These are phyloP conservation scores for Adansonia rubrostipa DNA, from an alignment of 441 rosid genomes.

Conservation along the genomic window DNA sequence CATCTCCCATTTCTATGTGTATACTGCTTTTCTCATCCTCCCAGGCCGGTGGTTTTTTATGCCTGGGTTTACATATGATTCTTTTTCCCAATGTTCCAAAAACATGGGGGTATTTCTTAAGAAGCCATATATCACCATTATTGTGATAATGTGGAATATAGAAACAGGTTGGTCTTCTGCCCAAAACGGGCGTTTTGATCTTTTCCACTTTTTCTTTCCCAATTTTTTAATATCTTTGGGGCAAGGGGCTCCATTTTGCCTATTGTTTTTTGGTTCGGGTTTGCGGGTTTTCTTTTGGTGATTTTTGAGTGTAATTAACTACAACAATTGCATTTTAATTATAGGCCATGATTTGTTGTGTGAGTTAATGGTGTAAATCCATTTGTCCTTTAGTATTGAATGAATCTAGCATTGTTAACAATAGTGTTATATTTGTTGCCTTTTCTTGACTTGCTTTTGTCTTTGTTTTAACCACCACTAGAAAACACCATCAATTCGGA, in stretches of 20 bases:
- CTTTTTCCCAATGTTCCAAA: slow-evolving; percentile 47
- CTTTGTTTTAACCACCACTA: no score
- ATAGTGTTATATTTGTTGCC: no score
- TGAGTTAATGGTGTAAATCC: slow-evolving; percentile 27
- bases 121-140: slow-evolving; percentile 16
- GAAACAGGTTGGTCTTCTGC: slow-evolving; percentile 35
- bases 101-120: slow-evolving; percentile 50
- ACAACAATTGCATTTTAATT: slow-evolving; percentile 33
- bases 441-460: no score
- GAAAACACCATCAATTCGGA: no score
- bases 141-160: slow-evolving; percentile 2
- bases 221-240: slow-evolving; percentile 30
- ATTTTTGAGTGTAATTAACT: slow-evolving; percentile 38
- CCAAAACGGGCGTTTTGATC: slow-evolving; percentile 34
- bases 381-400: not conserved
- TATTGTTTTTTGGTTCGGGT: not conserved
- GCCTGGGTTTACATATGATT: slow-evolving; percentile 39
- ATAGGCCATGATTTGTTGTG: slow-evolving; percentile 41
- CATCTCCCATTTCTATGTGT: slow-evolving; percentile 38
- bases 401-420: no score
- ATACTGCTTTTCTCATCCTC: slow-evolving; percentile 24
- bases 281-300: slow-evolving; percentile 22
- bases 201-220: slow-evolving; percentile 7
- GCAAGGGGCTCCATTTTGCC: slow-evolving; percentile 32
- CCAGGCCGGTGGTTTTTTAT: slow-evolving; percentile 35